These are phyloP conservation scores for Botryotinia globosa DNA, from an alignment of 2,329 filamentous ascomycete genomes.

Conservation along the genomic window DNA sequence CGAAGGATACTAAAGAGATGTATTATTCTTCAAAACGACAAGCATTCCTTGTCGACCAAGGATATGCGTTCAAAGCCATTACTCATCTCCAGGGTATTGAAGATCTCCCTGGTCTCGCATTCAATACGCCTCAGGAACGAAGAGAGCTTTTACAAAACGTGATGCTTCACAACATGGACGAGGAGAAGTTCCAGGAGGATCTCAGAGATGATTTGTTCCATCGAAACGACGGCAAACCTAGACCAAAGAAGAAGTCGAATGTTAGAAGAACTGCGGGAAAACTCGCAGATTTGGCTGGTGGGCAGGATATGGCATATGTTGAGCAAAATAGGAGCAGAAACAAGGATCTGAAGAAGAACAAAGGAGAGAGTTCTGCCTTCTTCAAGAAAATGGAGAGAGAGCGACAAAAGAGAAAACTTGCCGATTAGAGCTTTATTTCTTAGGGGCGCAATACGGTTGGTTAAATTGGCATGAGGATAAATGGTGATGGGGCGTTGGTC, in stretches of 20 bases:
- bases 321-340: conserved; percentile 76
- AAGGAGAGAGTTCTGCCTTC: conserved; percentile 55
- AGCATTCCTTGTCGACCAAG: conserved; percentile 95
- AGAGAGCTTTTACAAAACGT: conserved; percentile 87
- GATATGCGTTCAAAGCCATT: conserved; percentile 98
- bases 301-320: conserved; percentile 95
- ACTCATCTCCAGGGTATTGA: conserved; percentile 92
- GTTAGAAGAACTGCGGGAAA: conserved; percentile 80
- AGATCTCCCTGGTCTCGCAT: conserved; percentile 74
- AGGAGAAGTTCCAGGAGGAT: conserved; percentile 41
- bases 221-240: conserved; percentile 39
- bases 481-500: not conserved
- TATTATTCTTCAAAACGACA: conserved; percentile 95
- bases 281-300: conserved; percentile 81
- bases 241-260: conserved; percentile 52
- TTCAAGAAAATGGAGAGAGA: conserved; percentile 66
- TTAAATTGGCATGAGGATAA: conserved; percentile 2
- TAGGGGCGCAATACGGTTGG: not conserved
- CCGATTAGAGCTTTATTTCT: conserved; percentile 25
- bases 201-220: conserved; percentile 60
- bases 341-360: conserved; percentile 62
- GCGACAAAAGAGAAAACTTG: conserved; percentile 54
- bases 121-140: conserved; percentile 73
- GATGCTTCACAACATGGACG: conserved; percentile 69
- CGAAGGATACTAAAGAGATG: conserved; percentile 97